Evolutionary conservation across 768 basidiomycete species (phyloP).

Genomic region (Mycena floridula): DNA sequence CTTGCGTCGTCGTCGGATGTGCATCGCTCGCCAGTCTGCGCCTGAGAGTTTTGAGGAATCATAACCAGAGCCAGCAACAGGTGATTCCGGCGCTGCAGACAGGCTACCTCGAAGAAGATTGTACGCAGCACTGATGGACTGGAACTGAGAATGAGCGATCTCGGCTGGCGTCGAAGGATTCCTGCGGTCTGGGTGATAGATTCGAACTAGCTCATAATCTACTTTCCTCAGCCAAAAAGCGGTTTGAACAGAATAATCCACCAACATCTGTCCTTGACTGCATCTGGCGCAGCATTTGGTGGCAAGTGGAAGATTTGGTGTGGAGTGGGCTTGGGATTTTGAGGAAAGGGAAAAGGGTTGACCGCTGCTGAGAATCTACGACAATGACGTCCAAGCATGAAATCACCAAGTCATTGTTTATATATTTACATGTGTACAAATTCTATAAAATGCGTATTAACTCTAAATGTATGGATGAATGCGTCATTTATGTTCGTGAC

Average conservation of each 20-base stretch:
- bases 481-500: too few relatives aligned
- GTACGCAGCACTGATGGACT: slow-evolving; percentile 64
- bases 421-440: too few relatives aligned
- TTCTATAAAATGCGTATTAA: too few relatives aligned
- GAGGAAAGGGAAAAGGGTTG: slow-evolving; percentile 43
- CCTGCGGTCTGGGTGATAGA: slow-evolving; percentile 70
- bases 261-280: slow-evolving; percentile 68
- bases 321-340: slow-evolving; percentile 48
- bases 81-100: slow-evolving; percentile 13
- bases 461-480: background rate
- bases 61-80: too few relatives aligned
- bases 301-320: slow-evolving; percentile 71
- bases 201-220: slow-evolving; percentile 78
- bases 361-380: background rate
- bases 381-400: too few relatives aligned
- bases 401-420: too few relatives aligned
- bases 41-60: slow-evolving; percentile 16
- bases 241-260: slow-evolving; percentile 6
- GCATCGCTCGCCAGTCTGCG: slow-evolving; percentile 37
- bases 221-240: background rate
- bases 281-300: slow-evolving; percentile 42
- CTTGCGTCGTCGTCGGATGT: slow-evolving; percentile 23
- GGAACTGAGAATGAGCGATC: slow-evolving; percentile 58
- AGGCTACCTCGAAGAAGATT: slow-evolving; percentile 50
- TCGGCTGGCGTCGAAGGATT: slow-evolving; percentile 33